Conservation (phyloP, 2,329 filamentous ascomycete species). For the Tympanopsis confertula region DNA sequence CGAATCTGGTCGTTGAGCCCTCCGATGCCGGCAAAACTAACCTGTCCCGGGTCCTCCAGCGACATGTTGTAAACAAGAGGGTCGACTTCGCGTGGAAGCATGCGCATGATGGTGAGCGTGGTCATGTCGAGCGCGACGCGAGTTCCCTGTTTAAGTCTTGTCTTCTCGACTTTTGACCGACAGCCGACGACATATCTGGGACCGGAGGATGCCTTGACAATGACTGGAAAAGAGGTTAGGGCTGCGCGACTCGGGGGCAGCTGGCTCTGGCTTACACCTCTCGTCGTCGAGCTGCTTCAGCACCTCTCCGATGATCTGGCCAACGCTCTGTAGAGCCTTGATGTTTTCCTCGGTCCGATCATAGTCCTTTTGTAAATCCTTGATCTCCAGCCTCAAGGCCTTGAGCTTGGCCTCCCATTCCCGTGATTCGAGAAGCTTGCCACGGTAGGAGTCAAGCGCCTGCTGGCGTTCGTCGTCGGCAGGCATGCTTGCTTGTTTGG, state of each 20-base stretch:
- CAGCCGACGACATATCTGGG: constrained; percentile 97
- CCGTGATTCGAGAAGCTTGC: constrained; percentile 80
- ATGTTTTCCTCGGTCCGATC: constrained; percentile 98
- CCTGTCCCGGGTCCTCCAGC: constrained; percentile 88
- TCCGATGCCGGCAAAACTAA: constrained; percentile 95
- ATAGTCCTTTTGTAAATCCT: constrained; percentile 86
- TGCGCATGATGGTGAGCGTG: constrained; percentile 98
- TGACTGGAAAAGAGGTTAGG: constrained; percentile 46
- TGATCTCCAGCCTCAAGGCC: constrained; percentile 85
- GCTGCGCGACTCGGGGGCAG: constrained; percentile 6
- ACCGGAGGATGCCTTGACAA: constrained; percentile 94
- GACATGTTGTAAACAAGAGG: constrained; percentile 99
- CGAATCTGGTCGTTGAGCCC: constrained; percentile 96
- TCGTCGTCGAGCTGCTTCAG: constrained; percentile 98
- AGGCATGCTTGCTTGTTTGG: constrained; percentile 13
- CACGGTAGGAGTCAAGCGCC: constrained; percentile 68
- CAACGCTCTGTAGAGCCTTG: constrained; percentile 96
- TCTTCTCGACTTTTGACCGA: constrained; percentile 94
- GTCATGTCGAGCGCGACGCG: constrained; percentile 98
- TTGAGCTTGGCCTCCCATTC: constrained; percentile 99
- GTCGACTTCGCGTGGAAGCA: constrained; percentile 96
- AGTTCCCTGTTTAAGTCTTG: constrained; percentile 94
- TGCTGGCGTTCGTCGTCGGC: constrained; percentile 44
- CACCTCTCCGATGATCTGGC: constrained; percentile 98
- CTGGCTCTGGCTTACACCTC: constrained; percentile 59